Conservation (phyloP, 768 basidiomycete genomes). For the Collybia sordida region DNA sequence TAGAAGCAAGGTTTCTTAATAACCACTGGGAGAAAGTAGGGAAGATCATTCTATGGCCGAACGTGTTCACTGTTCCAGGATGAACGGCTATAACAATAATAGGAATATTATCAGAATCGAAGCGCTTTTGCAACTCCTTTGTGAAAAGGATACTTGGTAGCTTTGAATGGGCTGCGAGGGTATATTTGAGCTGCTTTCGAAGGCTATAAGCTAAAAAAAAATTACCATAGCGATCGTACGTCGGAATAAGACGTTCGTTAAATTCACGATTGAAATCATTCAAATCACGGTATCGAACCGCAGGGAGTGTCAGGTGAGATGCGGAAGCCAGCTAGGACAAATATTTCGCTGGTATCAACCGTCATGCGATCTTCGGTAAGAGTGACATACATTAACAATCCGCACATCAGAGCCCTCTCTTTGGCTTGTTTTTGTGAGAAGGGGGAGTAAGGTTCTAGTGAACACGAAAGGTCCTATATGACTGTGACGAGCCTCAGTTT, state of each 20-base stretch:
- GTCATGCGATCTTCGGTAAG: background rate
- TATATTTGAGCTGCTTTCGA: background rate
- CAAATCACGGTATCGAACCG: slow-evolving; percentile 23
- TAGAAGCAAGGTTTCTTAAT: slow-evolving; percentile 15
- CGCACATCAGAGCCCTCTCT: slow-evolving; percentile 55
- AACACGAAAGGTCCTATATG: slow-evolving; percentile 55
- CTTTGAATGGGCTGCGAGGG: slow-evolving; percentile 43
- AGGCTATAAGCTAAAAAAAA: too few relatives aligned
- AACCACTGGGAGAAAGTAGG: slow-evolving; percentile 17
- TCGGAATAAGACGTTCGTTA: slow-evolving; percentile 11
- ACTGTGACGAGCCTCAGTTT: slow-evolving; percentile 26
- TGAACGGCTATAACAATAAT: slow-evolving; percentile 38
- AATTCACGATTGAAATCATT: slow-evolving; percentile 37
- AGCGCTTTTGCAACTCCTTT: slow-evolving; percentile 45
- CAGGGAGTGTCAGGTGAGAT: slow-evolving; percentile 19
- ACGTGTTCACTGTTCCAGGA: slow-evolving; percentile 29
- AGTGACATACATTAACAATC: slow-evolving; percentile 49
- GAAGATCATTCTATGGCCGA: slow-evolving; percentile 17
- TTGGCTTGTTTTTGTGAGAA: slow-evolving; percentile 48
- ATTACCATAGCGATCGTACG: slow-evolving; percentile 28
- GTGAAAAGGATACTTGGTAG: slow-evolving; percentile 52
- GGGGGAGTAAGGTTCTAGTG: slow-evolving; percentile 51
- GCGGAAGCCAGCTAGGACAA: slow-evolving; percentile 31
- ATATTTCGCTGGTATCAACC: background rate
- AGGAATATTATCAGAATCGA: slow-evolving; percentile 32